These are phyloP conservation scores for Metschnikowia hibisci DNA, from an alignment of 805 yeast species.

Conservation along the genomic window DNA sequence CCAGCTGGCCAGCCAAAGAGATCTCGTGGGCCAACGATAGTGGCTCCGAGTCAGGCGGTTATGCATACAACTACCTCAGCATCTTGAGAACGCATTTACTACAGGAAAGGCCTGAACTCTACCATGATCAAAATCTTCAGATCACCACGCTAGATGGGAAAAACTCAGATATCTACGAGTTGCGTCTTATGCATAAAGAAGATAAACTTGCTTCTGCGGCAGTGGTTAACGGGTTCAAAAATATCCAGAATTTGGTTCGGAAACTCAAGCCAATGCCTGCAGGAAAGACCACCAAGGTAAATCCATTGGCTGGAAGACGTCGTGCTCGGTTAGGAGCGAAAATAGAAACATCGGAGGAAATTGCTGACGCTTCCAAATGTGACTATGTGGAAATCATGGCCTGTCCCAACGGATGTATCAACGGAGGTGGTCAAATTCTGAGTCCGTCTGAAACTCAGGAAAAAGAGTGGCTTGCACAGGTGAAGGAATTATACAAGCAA, in stretches of 20 bases:
- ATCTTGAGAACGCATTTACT: constrained; percentile 29
- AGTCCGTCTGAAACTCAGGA: constrained; percentile 36
- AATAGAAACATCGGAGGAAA: constrained; percentile 17
- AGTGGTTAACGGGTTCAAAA: constrained; percentile 85
- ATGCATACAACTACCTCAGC: constrained; percentile 63
- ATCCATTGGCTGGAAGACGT: constrained; percentile 43
- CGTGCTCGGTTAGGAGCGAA: constrained; percentile 32
- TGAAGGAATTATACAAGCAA: constrained; percentile 30
- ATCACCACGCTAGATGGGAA: constrained; percentile 54
- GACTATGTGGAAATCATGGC: constrained; percentile 96
- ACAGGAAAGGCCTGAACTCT: constrained; percentile 16
- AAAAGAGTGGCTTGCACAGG: constrained; percentile 45
- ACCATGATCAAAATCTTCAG: constrained; percentile 19
- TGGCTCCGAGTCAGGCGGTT: constrained; percentile 91
- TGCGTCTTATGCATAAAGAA: constrained; percentile 45
- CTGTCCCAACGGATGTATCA: constrained; percentile 95
- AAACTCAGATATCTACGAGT: constrained; percentile 73
- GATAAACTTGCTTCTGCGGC: constrained; percentile 48
- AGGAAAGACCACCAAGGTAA: constrained; percentile 20
- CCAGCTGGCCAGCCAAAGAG: constrained; percentile 54
- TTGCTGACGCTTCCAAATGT: constrained; percentile 60
- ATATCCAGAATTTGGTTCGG: constrained; percentile 89
- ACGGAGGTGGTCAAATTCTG: constrained; percentile 90
- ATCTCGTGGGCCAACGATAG: constrained; percentile 68
- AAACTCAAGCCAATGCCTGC: constrained; percentile 52